Conservation (phyloP, 768 basidiomycete species). For the Kwoniella bestiolae region DNA sequence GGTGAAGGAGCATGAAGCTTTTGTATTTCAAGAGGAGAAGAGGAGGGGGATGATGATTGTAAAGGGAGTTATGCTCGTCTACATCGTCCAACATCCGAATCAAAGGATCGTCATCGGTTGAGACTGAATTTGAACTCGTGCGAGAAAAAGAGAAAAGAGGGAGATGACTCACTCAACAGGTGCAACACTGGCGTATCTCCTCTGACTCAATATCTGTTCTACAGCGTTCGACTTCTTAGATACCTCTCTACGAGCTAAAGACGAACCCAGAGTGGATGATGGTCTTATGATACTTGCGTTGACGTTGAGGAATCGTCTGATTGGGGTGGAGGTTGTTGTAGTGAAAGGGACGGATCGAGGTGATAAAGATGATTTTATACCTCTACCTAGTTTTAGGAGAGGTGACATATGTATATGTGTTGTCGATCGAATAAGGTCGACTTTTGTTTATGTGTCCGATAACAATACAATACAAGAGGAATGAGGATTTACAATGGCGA, state of each 20-base stretch:
- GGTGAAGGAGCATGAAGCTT: neutral
- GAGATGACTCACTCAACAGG: slow-evolving; percentile 19
- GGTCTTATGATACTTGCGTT: neutral
- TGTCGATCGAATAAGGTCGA: slow-evolving; percentile 1
- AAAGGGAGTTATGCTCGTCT: too few species aligned
- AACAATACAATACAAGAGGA: neutral
- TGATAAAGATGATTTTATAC: neutral
- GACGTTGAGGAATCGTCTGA: slow-evolving; percentile 7
- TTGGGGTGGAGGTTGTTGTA: neutral
- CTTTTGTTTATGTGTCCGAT: neutral
- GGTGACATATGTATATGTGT: slow-evolving; percentile 2
- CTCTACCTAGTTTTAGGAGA: slow-evolving; percentile 8
- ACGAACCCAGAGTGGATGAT: neutral
- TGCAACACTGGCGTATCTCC: slow-evolving; percentile 21
- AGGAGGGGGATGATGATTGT: too few species aligned
- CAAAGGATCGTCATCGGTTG: neutral
- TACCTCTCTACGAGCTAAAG: neutral
- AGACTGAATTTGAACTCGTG: too few species aligned
- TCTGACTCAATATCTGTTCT: neutral
- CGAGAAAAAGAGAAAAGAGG: neutral
- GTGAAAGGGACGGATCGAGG: slow-evolving; percentile 2
- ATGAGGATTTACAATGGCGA: neutral
- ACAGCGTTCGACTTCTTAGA: neutral
- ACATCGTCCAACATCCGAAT: neutral
- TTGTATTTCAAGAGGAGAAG: too few species aligned